phyloP scores from a whole-genome alignment of 129 eudicot genomes.

The Calendula officinalis region DNA sequence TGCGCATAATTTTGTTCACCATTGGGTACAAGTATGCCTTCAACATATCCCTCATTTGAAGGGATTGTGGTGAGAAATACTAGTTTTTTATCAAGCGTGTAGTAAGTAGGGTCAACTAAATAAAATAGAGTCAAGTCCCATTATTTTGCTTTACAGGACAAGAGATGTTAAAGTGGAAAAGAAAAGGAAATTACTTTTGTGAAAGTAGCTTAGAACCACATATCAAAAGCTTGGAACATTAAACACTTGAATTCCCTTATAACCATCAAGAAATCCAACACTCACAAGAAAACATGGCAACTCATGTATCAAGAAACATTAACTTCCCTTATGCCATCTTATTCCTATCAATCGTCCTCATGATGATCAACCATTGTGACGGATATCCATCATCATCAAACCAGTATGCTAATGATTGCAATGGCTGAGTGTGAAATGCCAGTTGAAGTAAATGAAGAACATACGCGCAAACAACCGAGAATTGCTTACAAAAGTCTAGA shows the following conservation, averaged over 20 bases:
- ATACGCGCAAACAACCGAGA: not conserved
- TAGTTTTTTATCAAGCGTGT: no score
- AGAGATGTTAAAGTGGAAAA: not conserved
- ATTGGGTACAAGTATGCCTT: no score
- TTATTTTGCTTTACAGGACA: no score
- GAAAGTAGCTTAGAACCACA: not conserved
- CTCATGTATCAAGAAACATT: not conserved
- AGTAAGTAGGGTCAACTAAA: no score
- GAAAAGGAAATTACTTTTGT: not conserved
- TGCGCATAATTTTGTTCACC: no score
- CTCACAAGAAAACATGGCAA: not conserved
- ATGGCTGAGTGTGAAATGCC: not conserved
- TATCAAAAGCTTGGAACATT: not conserved
- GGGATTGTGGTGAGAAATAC: no score
- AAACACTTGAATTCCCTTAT: not conserved
- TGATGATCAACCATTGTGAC: conserved; percentile 7
- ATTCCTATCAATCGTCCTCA: not conserved
- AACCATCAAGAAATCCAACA: not conserved
- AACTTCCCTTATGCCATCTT: not conserved
- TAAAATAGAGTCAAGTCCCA: no score
- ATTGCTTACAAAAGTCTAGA: not conserved
- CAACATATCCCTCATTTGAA: no score
- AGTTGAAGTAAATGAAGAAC: conserved; percentile 9
- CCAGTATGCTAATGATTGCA: not conserved
- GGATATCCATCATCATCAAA: not conserved